Base-by-base conservation (phyloP, 352 stramenopile species). In the Phytopythium boreale region DNA sequence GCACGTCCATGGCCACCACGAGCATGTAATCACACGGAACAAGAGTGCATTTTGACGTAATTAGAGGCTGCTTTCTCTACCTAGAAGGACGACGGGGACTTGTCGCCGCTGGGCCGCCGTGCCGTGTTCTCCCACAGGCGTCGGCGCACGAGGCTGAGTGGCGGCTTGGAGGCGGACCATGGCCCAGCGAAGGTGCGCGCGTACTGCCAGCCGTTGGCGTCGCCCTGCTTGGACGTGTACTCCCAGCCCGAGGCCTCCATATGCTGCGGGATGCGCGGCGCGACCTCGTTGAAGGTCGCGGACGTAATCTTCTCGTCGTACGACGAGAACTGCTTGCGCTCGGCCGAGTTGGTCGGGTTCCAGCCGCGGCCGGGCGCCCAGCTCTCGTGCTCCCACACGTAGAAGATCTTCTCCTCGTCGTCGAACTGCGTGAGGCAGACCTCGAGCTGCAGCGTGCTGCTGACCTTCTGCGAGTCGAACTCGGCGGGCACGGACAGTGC, bases 71-170 rank as follows among this genome's bases (percentile, higher is more conserved):
- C 3, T 5, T 36, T 56, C 49, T 31, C 49, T 56, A 50, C 43
- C 43, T 50, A 39, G 55, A 71, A 80, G 39, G 67, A 57, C 3
- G 63, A 72, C 8, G 60, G 50, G 22, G 69, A 62, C 56, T 72
- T 68, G 31, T 56, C 62, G 51, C 31, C 56, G 29, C 44, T 60
- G 44, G 69, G 41, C 5, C 67, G 66, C 34, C 58, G 69, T 62
- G 79, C 89, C 31, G 74, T 82, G 68, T 90, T 91, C 56, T 92
- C 79, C 82, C 82, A 93, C 39, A 89, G 34, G 2, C 85, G 82
- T 19, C 84, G 84, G 55, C 84, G 73, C 29, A 88, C 82, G 56
- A 88, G 86, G 69, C 71, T 80, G 47, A 84, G 72, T 4, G 74
- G 59, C 43, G 72, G 74, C 59, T 84, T 87, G 20, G 69, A 82